Conservation (phyloP, 2,329 filamentous ascomycete genomes). For the Fusarium aywerte region DNA sequence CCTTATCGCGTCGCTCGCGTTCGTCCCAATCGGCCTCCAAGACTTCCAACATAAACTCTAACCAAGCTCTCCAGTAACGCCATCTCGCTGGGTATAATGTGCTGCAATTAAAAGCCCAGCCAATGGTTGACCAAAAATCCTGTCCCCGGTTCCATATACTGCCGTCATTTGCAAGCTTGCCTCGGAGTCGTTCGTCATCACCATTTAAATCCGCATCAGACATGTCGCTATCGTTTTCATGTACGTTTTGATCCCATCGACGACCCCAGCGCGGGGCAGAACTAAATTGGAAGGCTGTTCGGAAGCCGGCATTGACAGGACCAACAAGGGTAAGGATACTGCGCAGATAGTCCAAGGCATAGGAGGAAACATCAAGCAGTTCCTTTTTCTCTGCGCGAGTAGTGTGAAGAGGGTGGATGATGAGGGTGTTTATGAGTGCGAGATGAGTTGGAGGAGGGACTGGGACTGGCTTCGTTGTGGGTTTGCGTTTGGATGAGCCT, state of each 20-base stretch:
- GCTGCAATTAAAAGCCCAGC: conserved; percentile 95
- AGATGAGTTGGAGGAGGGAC: conserved; percentile 79
- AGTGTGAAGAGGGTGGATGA: conserved; percentile 83
- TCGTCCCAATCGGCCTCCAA: conserved; percentile 77
- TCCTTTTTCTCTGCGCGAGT: conserved; percentile 73
- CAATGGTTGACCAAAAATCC: conserved; percentile 89
- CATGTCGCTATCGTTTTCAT: conserved; percentile 57
- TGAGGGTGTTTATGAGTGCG: conserved; percentile 80
- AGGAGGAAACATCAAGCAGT: conserved; percentile 70
- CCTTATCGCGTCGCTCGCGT: conserved; percentile 61
- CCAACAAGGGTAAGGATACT: conserved; percentile 73
- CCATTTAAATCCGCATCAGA: conserved; percentile 57
- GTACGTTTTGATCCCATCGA: conserved; percentile 51
- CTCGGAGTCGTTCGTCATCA: conserved; percentile 64
- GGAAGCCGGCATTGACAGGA: conserved; percentile 74
- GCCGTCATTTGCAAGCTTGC: conserved; percentile 69
- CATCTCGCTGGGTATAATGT: conserved; percentile 77
- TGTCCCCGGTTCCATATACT: conserved; percentile 80
- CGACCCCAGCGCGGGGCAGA: conserved; percentile 47
- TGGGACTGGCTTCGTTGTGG: conserved; percentile 58
- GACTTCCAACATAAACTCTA: conserved; percentile 81
- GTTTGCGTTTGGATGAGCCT: conserved; percentile 53
- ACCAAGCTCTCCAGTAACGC: conserved; percentile 83
- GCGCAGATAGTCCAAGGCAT: conserved; percentile 76
- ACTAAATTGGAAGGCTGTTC: conserved; percentile 77